These are phyloP conservation scores for Crithidia expoeki DNA, from an alignment of 208 protist species.

Conservation along the genomic window DNA sequence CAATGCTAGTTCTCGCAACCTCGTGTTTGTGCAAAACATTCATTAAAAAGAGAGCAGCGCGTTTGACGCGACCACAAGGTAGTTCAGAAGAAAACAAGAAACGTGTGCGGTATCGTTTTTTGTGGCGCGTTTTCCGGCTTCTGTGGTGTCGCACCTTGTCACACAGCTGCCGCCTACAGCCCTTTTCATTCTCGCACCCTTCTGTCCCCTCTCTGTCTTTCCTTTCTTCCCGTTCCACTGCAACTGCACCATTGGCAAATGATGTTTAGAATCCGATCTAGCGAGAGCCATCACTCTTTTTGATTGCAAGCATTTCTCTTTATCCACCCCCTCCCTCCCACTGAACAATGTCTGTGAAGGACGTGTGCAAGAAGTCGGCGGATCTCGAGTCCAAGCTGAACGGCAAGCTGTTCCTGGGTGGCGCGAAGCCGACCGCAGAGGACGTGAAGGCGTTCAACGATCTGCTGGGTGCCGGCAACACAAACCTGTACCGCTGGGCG, in stretches of 20 bases:
- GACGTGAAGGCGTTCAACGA: conserved; percentile 80
- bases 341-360: conserved; percentile 57
- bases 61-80: no score
- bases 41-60: no score
- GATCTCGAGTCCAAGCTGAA: conserved; percentile 60
- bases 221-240: background rate
- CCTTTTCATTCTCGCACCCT: no score
- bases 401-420: conserved; percentile 70
- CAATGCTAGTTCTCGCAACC: no score
- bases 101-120: no score
- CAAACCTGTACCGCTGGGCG: conserved; percentile 67
- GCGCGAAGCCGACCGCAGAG: conserved; percentile 63
- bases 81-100: no score
- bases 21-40: no score
- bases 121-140: no score
- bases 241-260: background rate
- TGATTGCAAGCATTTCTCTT: background rate
- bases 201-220: background rate
- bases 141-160: no score
- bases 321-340: conserved; percentile 10
- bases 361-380: conserved; percentile 55
- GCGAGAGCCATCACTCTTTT: background rate
- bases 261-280: conserved; percentile 5
- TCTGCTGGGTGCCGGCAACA: conserved; percentile 58
- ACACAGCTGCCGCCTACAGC: no score